Evolutionary conservation across 257 asterid genomes (phyloP), one percentile per base, ranked within the genome.

Genomic region (Lithospermum erythrorhizon): DNA sequence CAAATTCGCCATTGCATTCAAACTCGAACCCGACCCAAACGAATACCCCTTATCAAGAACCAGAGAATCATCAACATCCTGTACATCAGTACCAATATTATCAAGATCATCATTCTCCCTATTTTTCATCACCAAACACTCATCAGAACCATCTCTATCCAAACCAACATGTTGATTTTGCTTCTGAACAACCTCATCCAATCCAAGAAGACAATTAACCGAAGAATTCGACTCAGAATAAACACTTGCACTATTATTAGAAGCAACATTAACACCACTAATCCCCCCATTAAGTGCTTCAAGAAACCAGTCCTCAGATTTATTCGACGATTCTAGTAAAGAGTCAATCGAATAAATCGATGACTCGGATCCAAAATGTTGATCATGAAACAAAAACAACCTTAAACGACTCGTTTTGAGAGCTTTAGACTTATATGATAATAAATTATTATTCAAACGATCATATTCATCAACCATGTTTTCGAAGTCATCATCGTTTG

Each of bases 381-480:
- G n/a, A 4, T 37, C 6, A 1, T 73, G 67, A 23, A 78, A 78
- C 8, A 78, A 9, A 59, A 78, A 78, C 13, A 91, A 67, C 10
- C 98, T 85, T 19, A 91, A 78, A 9, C 95, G 90, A 9, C 49
- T 14, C 15, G 68, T 21, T 25, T 57, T 65, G 9, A 30, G 17
- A 32, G 61, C 47, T 11, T 35, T 35, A 11, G 47, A 4, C 8
- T 35, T 9, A 6, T 6, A 3, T 6, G 54, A 60, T 56, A 6
- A 1, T 48, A 27, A 5, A 65, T 53, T 19, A 61, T n/a, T 62
- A 11, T 20, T 70, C 21, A 90, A 76, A 37, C 97, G 94, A 74
- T 91, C 98, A 70, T 81, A 84, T 61, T 91, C 98, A 5, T 91
- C 98, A 35, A 88, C 71, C 98, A 88, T 82, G 69, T 88, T 91